Percentiles rank a stretch among this genome's conserved stretches.
Conservation (phyloP, 2,329 filamentous ascomycete genomes). For the Beauveria medogensis region DNA sequence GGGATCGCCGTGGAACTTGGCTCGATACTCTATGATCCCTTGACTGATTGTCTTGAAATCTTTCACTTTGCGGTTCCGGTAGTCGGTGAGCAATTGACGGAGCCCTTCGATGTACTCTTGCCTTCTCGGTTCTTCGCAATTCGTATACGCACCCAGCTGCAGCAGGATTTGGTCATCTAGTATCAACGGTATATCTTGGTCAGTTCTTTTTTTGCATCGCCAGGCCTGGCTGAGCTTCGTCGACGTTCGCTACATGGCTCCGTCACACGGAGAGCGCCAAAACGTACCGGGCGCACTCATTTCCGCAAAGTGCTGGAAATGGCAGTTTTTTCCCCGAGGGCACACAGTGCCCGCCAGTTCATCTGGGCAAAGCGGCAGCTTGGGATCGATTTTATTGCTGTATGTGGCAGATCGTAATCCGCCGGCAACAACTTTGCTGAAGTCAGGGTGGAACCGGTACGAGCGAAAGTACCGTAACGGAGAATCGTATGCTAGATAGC, state of each 20-base stretch:
- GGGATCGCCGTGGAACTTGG: conserved; percentile 55
- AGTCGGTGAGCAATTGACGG: conserved; percentile 49
- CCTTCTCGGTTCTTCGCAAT: conserved; percentile 53
- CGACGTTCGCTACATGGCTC: background rate
- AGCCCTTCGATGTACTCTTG: conserved; percentile 56
- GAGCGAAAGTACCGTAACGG: conserved; percentile 75
- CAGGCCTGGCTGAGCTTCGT: conserved; percentile 4
- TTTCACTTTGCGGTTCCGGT: conserved; percentile 51
- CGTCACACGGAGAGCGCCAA: conserved; percentile 18
- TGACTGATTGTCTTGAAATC: conserved; percentile 60
- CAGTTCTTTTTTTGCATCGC: conserved; percentile 39
- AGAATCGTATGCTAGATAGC: conserved; percentile 63
- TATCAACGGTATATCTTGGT: conserved; percentile 29
- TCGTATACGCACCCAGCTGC: conserved; percentile 59
- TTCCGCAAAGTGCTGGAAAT: conserved; percentile 64
- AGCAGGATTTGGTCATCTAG: conserved; percentile 67
- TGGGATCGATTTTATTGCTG: conserved; percentile 78
- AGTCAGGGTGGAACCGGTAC: conserved; percentile 83
- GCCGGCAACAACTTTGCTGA: conserved; percentile 57
- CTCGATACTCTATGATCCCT: conserved; percentile 59
- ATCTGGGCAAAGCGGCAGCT: conserved; percentile 65
- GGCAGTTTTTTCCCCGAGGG: conserved; percentile 60
- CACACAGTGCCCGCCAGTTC: conserved; percentile 66
- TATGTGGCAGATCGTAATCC: conserved; percentile 88
- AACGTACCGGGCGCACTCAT: conserved; percentile 32